Percentiles rank a stretch among this genome's conserved stretches.
Conservation (phyloP, 495 filamentous ascomycete genomes). For the Neurospora sp. region DNA sequence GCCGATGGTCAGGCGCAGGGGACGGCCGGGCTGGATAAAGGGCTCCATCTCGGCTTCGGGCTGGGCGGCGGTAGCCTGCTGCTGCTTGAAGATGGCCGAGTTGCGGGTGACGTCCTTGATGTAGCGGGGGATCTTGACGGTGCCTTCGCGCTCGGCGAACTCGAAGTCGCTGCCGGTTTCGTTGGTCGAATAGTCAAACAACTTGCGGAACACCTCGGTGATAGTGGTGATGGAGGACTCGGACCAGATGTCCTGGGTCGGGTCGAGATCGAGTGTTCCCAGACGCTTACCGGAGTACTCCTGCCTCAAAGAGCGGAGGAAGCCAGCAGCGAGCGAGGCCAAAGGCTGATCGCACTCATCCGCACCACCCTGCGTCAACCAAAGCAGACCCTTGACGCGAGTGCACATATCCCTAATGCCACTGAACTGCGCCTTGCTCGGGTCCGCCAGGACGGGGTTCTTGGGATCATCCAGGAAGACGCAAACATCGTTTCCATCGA, state of each 20-base stretch:
- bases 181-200: constrained; percentile 10
- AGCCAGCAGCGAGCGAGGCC: constrained; percentile 18
- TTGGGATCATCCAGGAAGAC: constrained; percentile 27
- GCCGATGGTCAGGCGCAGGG: constrained; percentile 19
- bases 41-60: constrained; percentile 9
- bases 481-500: constrained; percentile 15
- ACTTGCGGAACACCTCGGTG: constrained; percentile 13
- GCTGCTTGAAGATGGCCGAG: constrained; percentile 11
- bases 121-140: constrained; percentile 19
- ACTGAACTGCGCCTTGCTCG: constrained; percentile 14
- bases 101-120: constrained; percentile 24
- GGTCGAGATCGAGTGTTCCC: constrained; percentile 18
- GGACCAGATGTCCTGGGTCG: constrained; percentile 6
- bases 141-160: constrained; percentile 17
- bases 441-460: constrained; percentile 16
- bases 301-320: constrained; percentile 22
- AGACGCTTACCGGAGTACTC: constrained; percentile 21
- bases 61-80: not conserved
- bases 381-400: constrained; percentile 28
- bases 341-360: constrained; percentile 15
- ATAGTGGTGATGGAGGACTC: constrained; percentile 10
- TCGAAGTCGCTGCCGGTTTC: constrained; percentile 14
- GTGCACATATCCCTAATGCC: constrained; percentile 19
- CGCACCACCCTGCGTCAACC: constrained; percentile 41
- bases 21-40: constrained; percentile 19